Percentiles rank a stretch among this genome's conserved stretches.
Evolutionary conservation across 257 asterid species (phyloP).

Genomic region (Gentiana straminea): DNA sequence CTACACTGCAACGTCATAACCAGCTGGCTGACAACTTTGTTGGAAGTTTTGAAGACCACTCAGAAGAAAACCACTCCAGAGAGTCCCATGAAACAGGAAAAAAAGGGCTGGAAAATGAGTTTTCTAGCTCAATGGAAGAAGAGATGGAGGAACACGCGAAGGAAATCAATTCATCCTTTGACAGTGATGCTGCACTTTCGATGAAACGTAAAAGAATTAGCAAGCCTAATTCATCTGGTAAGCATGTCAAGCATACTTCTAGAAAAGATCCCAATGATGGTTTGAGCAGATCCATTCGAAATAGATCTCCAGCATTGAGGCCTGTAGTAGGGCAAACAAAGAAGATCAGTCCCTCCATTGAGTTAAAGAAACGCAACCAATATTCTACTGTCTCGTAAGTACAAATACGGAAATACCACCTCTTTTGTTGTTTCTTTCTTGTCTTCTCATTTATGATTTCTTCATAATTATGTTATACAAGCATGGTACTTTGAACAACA

Average conservation of each 20-base stretch:
- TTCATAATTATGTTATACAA: neutral
- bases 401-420: constrained; percentile 1
- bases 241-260: constrained; percentile 14
- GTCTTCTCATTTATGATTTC: no score
- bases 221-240: constrained; percentile 14
- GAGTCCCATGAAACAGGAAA: constrained; percentile 11
- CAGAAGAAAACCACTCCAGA: constrained; percentile 2
- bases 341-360: constrained; percentile 14
- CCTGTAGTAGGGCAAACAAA: constrained; percentile 9
- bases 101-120: neutral
- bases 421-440: no score
- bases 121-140: constrained; percentile 10
- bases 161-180: constrained; percentile 23
- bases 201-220: constrained; percentile 5
- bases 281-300: constrained; percentile 22
- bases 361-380: constrained; percentile 15
- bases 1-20: constrained; percentile 7
- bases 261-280: constrained; percentile 14
- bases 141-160: constrained; percentile 16
- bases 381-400: constrained; percentile 26
- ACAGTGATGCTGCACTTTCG: constrained; percentile 13
- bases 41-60: constrained; percentile 3
- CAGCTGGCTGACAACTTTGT: constrained; percentile 6
- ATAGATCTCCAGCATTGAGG: constrained; percentile 20
- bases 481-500: neutral